Evolutionary conservation across 148 eudicot genomes (phyloP), one percentile per base, ranked within the genome.

Genomic region (Nepenthes mirabilis): DNA sequence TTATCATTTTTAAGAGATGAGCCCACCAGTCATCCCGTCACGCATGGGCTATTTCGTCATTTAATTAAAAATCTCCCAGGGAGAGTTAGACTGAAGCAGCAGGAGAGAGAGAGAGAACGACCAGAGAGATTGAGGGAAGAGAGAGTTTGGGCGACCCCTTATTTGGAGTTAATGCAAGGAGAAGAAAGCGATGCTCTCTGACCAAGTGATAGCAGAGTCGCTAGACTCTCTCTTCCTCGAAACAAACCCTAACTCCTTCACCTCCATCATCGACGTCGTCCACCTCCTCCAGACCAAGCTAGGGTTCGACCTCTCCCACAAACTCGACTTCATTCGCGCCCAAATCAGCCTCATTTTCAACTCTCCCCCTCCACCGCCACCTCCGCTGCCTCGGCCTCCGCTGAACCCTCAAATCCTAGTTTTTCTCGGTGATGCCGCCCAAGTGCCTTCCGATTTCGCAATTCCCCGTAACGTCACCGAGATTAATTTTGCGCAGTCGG

Each of bases 51-150:
- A 52, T 12, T 11, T 52, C 8, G 55, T 52, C 55, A 52, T 52
- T 52, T n/a, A 52, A 52, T 23, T 23, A 23, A 23, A 52, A 52
- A 12, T 52, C 55, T 12, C 23, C 23, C 23, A 52, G 55, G 23
- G 23, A 52, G 55, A 50, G 53, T 5, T 2, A 50, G 14, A 23
- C 23, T 23, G 23, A 23, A 23, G 23, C 23, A 23, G 23, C 23
- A 52, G 34, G 53, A 53, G 57, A 61, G 63, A 61, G 63, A 33
- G 36, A 58, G 50, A 50, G 49, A 59, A 34, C 13, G 57, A 57
- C 64, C 61, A 14, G 33, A 37, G 51, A 23, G 45, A 49, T 36
- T 53, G 55, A 57, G 34, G 57, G 53, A 56, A 52, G 33, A 70
- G 36, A 34, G 11, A 55, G 59, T 23, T 10, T 11, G 36, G 40